Evolutionary conservation across 768 basidiomycete species (phyloP).

Genomic region (Kondoa malvinella): DNA sequence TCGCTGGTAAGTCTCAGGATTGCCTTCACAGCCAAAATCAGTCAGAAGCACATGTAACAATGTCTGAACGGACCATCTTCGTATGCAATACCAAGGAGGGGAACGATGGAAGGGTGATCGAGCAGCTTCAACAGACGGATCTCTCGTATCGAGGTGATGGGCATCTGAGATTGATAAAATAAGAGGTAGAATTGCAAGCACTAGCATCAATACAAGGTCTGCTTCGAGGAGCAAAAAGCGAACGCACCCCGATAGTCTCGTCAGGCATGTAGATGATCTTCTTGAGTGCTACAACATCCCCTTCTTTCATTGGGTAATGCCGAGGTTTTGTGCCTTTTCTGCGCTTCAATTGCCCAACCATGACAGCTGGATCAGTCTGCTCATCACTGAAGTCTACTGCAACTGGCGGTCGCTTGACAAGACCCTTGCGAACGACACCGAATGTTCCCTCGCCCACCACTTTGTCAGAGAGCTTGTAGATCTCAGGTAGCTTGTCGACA

Average conservation of each 20-base stretch:
- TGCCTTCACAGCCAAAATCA: constrained; percentile 12
- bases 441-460: constrained; percentile 85
- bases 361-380: neutral
- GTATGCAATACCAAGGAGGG: constrained; percentile 83
- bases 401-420: constrained; percentile 2
- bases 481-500: constrained; percentile 39
- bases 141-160: constrained; percentile 87
- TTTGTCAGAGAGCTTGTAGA: constrained; percentile 63
- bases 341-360: neutral
- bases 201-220: no score
- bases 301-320: constrained; percentile 22
- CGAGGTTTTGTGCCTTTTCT: neutral
- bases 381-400: neutral
- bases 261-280: constrained; percentile 92
- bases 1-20: constrained; percentile 30
- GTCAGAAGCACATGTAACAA: neutral
- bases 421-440: constrained; percentile 45
- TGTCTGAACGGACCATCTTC: constrained; percentile 31
- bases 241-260: constrained; percentile 52
- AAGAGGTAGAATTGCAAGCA: no score
- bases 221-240: constrained; percentile 13
- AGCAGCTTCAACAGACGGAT: constrained; percentile 89
- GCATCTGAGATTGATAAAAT: constrained; percentile 33
- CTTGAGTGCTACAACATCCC: constrained; percentile 64
- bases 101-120: constrained; percentile 66